Percentiles rank a stretch among this genome's conserved stretches.
These are phyloP conservation scores for Eucalyptus regnans DNA, from an alignment of 345 rosid genomes.

Conservation along the genomic window DNA sequence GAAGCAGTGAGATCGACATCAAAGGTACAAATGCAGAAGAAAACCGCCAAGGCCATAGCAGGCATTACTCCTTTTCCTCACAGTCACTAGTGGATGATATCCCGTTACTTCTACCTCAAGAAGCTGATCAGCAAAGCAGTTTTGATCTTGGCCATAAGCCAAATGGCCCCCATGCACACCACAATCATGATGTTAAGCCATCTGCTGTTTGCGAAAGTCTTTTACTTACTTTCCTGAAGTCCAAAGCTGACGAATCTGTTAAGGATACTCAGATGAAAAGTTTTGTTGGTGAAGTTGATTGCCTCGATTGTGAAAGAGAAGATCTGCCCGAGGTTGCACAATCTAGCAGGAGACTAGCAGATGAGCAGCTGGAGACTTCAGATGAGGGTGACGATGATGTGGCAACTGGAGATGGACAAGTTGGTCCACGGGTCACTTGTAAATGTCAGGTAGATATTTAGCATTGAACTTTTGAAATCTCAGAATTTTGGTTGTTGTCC, in stretches of 20 bases:
- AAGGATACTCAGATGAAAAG: conserved; percentile 6
- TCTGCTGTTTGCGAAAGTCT: background rate
- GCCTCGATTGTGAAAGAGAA: conserved; percentile 10
- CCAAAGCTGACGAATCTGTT: conserved; percentile 6
- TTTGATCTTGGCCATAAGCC: conserved; percentile 3
- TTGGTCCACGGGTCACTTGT: conserved; percentile 51
- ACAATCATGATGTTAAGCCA: background rate
- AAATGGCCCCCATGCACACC: background rate
- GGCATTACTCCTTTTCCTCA: conserved; percentile 38
- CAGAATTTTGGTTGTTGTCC: background rate
- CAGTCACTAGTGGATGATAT: conserved; percentile 51
- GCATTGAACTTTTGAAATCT: background rate
- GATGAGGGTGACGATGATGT: conserved; percentile 13
- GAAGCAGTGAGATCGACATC: conserved; percentile 47
- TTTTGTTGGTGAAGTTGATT: conserved; percentile 5
- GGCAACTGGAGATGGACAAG: conserved; percentile 15
- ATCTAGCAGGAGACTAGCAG: conserved; percentile 12
- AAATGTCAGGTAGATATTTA: conserved; percentile 53
- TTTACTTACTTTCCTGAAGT: conserved; percentile 4
- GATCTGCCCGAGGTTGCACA: background rate
- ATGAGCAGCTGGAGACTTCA: conserved; percentile 22
- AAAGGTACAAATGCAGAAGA: conserved; percentile 19
- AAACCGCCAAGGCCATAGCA: conserved; percentile 9
- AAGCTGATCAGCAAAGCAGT: conserved; percentile 20
- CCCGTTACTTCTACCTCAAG: conserved; percentile 88